phyloP scores from a whole-genome alignment of 345 rosid species.

The Citrus mangshanensis region DNA sequence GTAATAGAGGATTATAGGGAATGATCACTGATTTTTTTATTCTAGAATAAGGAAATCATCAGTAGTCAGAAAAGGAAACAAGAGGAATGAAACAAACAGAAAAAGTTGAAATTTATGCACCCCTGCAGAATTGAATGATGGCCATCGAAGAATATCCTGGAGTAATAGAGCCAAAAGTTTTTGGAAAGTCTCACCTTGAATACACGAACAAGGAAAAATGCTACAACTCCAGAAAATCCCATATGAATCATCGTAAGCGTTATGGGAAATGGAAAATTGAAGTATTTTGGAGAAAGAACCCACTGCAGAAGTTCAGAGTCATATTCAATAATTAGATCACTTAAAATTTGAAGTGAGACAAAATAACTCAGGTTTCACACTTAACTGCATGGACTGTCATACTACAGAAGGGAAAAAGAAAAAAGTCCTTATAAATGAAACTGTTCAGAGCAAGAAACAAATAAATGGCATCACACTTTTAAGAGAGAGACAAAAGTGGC shows the following conservation, averaged over 20 bases:
- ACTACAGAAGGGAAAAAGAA: neutral
- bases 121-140: neutral
- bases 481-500: neutral
- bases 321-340: neutral
- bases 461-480: neutral
- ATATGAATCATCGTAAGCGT: slow-evolving; percentile 95
- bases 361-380: neutral
- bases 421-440: neutral
- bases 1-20: neutral
- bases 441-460: neutral
- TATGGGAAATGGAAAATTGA: slow-evolving; percentile 87
- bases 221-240: slow-evolving; percentile 78
- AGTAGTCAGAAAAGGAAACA: neutral
- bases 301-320: slow-evolving; percentile 57
- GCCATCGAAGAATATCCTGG: neutral
- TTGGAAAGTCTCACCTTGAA: slow-evolving; percentile 60
- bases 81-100: neutral
- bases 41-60: neutral
- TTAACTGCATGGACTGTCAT: neutral
- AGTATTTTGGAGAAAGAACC: slow-evolving; percentile 91
- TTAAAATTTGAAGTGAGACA: neutral
- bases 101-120: neutral
- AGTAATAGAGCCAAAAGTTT: neutral
- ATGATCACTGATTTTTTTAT: no score
- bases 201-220: slow-evolving; percentile 84